phyloP scores from a whole-genome alignment of 106 monocot genomes.

The Apostasia shenzhenica region DNA sequence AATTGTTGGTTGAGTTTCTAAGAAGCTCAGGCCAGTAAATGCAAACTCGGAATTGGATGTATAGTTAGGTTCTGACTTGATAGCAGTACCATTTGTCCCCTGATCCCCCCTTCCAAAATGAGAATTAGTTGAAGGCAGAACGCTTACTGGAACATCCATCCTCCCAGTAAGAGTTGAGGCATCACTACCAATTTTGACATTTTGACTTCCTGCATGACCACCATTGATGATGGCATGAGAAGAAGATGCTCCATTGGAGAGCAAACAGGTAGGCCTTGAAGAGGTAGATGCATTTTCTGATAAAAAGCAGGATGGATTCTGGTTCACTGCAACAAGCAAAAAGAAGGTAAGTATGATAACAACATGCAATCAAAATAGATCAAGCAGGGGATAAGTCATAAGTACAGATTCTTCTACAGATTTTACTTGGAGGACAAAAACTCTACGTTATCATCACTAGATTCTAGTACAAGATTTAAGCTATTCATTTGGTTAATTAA shows the following conservation, averaged over 20 bases:
- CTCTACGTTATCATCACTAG: too few relatives aligned
- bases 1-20: conserved; percentile 44
- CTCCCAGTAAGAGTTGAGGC: conserved; percentile 23
- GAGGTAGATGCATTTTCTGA: conserved; percentile 31
- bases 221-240: conserved; percentile 34
- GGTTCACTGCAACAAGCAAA: conserved; percentile 47
- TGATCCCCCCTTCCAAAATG: conserved; percentile 32
- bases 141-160: conserved; percentile 36
- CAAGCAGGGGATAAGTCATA: not conserved
- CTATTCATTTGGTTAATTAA: too few relatives aligned
- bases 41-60: conserved; percentile 52
- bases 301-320: conserved; percentile 37
- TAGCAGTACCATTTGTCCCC: conserved; percentile 36
- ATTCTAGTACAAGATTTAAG: too few relatives aligned
- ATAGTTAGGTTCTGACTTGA: conserved; percentile 68
- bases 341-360: not conserved
- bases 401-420: too few relatives aligned
- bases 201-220: conserved; percentile 35
- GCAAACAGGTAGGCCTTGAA: conserved; percentile 29
- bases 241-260: conserved; percentile 44
- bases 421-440: too few relatives aligned
- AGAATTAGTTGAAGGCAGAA: conserved; percentile 40
- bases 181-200: conserved; percentile 25
- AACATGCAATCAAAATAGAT: not conserved
- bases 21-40: conserved; percentile 42